Evolutionary conservation across 352 stramenopile species (phyloP).

Genomic region (Globisporangium apiculatum): DNA sequence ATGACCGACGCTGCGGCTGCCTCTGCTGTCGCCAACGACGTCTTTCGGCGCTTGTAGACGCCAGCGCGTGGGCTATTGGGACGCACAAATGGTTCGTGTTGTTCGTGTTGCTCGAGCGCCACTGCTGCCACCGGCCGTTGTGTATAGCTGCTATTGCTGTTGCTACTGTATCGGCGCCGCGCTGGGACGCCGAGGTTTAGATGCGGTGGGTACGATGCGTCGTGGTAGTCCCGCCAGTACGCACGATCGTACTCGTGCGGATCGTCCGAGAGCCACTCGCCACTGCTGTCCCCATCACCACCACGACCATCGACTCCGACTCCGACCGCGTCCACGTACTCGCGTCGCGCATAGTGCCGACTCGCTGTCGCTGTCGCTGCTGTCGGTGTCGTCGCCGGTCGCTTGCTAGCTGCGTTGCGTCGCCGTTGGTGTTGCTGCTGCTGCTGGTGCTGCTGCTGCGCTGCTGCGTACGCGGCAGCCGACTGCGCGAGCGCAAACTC

Average conservation of each 20-base stretch:
- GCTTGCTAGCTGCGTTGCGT: background rate
- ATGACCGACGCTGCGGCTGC: background rate
- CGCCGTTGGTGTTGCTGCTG: background rate
- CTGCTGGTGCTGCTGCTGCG: background rate
- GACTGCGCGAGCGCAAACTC: slow-evolving; percentile 3
- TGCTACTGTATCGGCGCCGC: background rate
- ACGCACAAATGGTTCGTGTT: background rate
- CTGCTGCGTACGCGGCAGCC: background rate
- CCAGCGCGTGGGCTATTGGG: background rate
- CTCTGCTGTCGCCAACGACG: background rate
- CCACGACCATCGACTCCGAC: too few species aligned
- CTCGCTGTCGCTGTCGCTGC: background rate
- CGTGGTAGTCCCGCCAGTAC: too few species aligned
- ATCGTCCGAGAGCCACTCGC: slow-evolving; percentile 14
- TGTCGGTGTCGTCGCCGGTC: background rate
- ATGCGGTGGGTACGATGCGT: background rate
- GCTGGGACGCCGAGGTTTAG: background rate
- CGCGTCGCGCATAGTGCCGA: background rate
- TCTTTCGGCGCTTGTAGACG: background rate
- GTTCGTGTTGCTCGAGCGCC: background rate
- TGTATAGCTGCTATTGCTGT: background rate
- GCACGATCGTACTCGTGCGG: slow-evolving; percentile 5
- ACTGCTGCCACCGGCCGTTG: background rate
- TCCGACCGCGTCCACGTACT: slow-evolving; percentile 3
- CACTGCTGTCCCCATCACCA: background rate